Percentiles rank a stretch among this genome's conserved stretches.
Evolutionary conservation across 2,329 filamentous ascomycete species (phyloP).

Genomic region (Ilyonectria robusta): DNA sequence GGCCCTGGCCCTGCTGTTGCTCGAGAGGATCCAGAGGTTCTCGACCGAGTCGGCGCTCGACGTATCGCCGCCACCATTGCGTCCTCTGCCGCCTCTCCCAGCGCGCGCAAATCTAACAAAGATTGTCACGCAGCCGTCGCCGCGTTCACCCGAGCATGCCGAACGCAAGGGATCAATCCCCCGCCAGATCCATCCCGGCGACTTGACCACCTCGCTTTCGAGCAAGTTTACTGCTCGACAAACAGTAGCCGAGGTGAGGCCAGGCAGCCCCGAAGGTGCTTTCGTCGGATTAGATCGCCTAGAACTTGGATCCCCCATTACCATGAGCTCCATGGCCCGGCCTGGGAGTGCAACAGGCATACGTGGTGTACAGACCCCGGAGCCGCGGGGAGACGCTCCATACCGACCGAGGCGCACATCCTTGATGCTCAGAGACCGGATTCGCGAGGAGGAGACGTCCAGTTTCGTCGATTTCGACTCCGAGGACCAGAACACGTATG

Average conservation of each 20-base stretch:
- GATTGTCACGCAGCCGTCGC: slow-evolving; percentile 5
- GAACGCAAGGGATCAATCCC: not conserved
- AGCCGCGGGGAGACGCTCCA: not conserved
- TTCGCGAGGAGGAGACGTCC: not conserved
- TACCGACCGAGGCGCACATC: not conserved
- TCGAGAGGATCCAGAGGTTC: slow-evolving; percentile 20
- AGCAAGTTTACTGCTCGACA: not conserved
- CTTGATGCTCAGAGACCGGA: not conserved
- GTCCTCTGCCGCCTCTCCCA: slow-evolving; percentile 16
- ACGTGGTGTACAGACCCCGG: not conserved
- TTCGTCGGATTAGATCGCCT: not conserved
- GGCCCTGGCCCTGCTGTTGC: slow-evolving; percentile 51
- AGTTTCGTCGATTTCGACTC: not conserved
- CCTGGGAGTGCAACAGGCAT: not conserved
- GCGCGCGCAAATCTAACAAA: not conserved
- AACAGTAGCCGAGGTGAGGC: not conserved
- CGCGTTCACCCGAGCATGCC: not conserved
- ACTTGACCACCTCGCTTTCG: not conserved
- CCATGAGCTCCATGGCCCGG: not conserved
- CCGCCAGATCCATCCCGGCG: not conserved
- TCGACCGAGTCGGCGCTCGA: slow-evolving; percentile 12
- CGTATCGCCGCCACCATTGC: not conserved
- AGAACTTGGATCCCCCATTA: not conserved
- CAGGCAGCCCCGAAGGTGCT: not conserved
- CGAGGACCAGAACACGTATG: not conserved